phyloP scores from a whole-genome alignment of 2,329 filamentous ascomycete genomes.

The Davidsoniella neocaledoniae region DNA sequence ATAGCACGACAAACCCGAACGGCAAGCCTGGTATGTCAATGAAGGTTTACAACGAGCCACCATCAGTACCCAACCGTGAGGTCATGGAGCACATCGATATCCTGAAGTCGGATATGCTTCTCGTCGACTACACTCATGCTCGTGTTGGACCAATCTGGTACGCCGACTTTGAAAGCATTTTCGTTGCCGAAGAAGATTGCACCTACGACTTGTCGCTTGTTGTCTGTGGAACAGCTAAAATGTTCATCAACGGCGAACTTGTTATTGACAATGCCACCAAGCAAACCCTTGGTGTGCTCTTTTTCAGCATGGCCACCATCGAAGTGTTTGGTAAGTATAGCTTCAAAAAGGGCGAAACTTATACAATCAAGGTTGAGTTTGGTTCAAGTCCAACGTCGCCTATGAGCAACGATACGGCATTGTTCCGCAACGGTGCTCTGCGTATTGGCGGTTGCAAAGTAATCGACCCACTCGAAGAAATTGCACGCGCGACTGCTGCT shows the following conservation, averaged over 20 bases:
- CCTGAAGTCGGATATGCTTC: slow-evolving; percentile 30
- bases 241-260: slow-evolving; percentile 44
- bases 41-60: slow-evolving; percentile 44
- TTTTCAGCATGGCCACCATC: slow-evolving; percentile 46
- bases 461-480: slow-evolving; percentile 39
- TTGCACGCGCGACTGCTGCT: slow-evolving; percentile 47
- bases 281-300: slow-evolving; percentile 43
- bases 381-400: slow-evolving; percentile 41
- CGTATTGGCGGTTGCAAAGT: slow-evolving; percentile 44
- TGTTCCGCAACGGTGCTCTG: slow-evolving; percentile 42
- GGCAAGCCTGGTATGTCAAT: slow-evolving; percentile 43
- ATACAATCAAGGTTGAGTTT: slow-evolving; percentile 42
- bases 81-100: slow-evolving; percentile 33
- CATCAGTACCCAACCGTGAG: slow-evolving; percentile 28
- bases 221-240: slow-evolving; percentile 47
- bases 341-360: slow-evolving; percentile 41
- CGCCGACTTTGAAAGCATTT: slow-evolving; percentile 41
- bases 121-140: slow-evolving; percentile 35
- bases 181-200: slow-evolving; percentile 42
- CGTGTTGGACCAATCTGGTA: slow-evolving; percentile 40
- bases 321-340: slow-evolving; percentile 44
- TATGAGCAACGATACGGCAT: slow-evolving; percentile 30
- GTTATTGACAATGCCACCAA: slow-evolving; percentile 50
- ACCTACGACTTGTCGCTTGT: slow-evolving; percentile 49
- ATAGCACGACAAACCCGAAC: slow-evolving; percentile 30